A percentile compares a stretch with the other conserved stretches of the same genome.
phyloP scores from a whole-genome alignment of 2,329 filamentous ascomycete species.

The Pseudopithomyces maydicus region DNA sequence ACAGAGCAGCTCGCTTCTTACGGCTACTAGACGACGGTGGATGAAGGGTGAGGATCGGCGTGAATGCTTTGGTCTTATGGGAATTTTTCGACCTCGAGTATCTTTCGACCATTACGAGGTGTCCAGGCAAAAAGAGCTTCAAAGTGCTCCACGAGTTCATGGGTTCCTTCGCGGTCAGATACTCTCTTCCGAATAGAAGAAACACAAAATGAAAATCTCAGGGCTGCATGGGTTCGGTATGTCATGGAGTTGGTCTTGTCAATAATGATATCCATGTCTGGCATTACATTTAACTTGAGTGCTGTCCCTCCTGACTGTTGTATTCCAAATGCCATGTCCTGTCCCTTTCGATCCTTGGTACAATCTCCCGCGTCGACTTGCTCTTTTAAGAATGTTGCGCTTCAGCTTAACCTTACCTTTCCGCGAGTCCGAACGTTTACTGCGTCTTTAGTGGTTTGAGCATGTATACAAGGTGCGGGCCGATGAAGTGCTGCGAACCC shows the following conservation, averaged over 20 bases:
- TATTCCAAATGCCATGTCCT: background rate
- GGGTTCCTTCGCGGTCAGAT: constrained; percentile 47
- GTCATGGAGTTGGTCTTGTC: constrained; percentile 39
- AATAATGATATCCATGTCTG: constrained; percentile 25
- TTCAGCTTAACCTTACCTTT: no score
- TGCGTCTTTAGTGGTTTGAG: no score
- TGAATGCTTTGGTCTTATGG: constrained; percentile 46
- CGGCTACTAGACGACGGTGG: constrained; percentile 75
- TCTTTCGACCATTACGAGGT: constrained; percentile 44
- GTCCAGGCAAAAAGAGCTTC: constrained; percentile 47
- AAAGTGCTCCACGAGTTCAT: constrained; percentile 45
- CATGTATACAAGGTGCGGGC: background rate
- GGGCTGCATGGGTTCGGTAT: constrained; percentile 37
- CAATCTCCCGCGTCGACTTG: no score
- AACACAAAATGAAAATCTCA: constrained; percentile 47
- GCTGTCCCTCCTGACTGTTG: no score
- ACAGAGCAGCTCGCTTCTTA: constrained; percentile 84
- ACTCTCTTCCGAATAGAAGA: constrained; percentile 46
- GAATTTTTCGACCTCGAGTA: constrained; percentile 43
- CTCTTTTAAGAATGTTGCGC: no score
- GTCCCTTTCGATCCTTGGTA: no score
- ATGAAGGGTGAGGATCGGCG: constrained; percentile 40
- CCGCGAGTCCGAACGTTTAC: no score
- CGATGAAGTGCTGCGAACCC: background rate
- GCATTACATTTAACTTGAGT: background rate